Conservation (phyloP, 768 basidiomycete genomes). For the Gymnopilus junonius region DNA sequence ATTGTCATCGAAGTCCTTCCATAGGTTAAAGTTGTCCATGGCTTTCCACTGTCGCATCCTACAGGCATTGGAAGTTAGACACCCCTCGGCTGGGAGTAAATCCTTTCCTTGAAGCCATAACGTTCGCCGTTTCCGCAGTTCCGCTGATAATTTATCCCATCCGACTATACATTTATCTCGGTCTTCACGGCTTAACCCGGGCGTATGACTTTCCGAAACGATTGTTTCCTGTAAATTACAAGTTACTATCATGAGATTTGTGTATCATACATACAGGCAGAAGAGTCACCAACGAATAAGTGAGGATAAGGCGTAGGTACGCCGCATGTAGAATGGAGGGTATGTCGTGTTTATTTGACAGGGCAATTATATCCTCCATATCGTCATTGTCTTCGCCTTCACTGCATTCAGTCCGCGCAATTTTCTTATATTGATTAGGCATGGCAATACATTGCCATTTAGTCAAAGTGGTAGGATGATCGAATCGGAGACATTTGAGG, state of each 20-base stretch:
- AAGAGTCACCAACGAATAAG: background rate
- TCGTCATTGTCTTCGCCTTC: background rate
- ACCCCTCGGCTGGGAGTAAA: background rate
- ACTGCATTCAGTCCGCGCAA: too few species aligned
- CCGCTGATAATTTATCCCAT: too few species aligned
- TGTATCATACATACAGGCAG: background rate
- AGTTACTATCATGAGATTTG: too few species aligned
- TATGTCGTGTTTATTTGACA: background rate
- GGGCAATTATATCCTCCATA: background rate
- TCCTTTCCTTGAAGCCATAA: background rate
- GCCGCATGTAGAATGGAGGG: background rate
- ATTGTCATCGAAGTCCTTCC: background rate
- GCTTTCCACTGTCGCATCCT: background rate
- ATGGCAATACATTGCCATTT: background rate
- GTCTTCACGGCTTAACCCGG: too few species aligned
- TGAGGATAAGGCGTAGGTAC: background rate
- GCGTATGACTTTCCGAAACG: too few species aligned
- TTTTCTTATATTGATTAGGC: background rate
- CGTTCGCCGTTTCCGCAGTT: background rate
- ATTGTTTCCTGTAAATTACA: too few species aligned
- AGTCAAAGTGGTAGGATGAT: conserved; percentile 1
- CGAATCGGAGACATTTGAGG: background rate
- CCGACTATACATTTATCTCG: too few species aligned
- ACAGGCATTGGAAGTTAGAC: background rate
- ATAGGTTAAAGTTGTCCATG: background rate